Percentiles rank a stretch among this genome's conserved stretches.
Conservation (phyloP, 371 early-diverging fungal species). For the Lichtheimia ornata region DNA sequence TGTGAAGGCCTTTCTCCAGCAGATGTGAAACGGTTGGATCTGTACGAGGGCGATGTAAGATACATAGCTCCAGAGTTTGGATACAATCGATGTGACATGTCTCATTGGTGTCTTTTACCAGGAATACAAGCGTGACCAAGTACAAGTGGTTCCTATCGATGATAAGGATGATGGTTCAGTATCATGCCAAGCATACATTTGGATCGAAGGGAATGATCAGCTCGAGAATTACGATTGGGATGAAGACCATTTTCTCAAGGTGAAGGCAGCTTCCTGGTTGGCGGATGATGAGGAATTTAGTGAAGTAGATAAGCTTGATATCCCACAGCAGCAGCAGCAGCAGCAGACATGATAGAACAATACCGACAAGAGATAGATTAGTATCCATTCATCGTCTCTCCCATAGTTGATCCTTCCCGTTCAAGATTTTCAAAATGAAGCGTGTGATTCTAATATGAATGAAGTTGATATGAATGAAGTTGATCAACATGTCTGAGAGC, state of each 20-base stretch:
- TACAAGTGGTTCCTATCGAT: slow-evolving; percentile 12
- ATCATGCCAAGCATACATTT: slow-evolving; percentile 36
- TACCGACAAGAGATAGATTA: too few relatives aligned
- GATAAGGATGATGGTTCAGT: neutral
- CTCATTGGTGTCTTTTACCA: slow-evolving; percentile 3
- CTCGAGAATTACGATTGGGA: slow-evolving; percentile 36
- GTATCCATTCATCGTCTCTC: too few relatives aligned
- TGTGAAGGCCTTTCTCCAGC: slow-evolving; percentile 27
- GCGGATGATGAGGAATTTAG: slow-evolving; percentile 26
- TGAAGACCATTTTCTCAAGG: slow-evolving; percentile 18
- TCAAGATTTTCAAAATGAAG: too few relatives aligned
- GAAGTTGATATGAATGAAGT: too few relatives aligned
- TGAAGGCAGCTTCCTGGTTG: slow-evolving; percentile 27
- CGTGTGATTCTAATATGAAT: too few relatives aligned
- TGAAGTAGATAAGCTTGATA: slow-evolving; percentile 15
- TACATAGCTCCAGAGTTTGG: neutral
- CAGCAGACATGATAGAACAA: too few relatives aligned
- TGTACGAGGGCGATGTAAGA: slow-evolving; percentile 47
- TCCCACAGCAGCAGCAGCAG: too few relatives aligned
- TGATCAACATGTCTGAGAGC: too few relatives aligned
- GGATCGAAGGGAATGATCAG: slow-evolving; percentile 25
- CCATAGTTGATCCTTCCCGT: too few relatives aligned
- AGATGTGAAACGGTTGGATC: slow-evolving; percentile 35
- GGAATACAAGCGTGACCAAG: slow-evolving; percentile 35
- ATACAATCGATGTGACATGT: neutral